Evolutionary conservation across 176 grass and related monocot species (phyloP).

Genomic region (Poa pratensis): DNA sequence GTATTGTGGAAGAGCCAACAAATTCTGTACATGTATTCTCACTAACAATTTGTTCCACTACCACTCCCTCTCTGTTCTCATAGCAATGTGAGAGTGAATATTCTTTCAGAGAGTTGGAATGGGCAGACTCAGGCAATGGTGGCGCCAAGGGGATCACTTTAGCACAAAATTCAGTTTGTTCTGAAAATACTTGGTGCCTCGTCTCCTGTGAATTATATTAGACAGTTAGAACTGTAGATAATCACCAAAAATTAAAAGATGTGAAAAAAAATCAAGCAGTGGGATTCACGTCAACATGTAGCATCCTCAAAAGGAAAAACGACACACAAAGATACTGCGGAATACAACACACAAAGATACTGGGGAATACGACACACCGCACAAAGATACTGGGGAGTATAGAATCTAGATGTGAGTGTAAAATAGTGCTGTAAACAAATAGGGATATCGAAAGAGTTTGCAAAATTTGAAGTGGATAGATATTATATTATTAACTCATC

Average conservation of each 20-base stretch:
- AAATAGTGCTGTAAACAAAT: slow-evolving; percentile 12
- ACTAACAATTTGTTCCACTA: slow-evolving; percentile 32
- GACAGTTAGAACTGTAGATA: slow-evolving; percentile 33
- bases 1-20: slow-evolving; percentile 45
- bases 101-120: slow-evolving; percentile 8
- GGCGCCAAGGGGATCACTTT: slow-evolving; percentile 50
- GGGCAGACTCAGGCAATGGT: slow-evolving; percentile 49
- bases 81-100: slow-evolving; percentile 41
- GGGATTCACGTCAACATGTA: slow-evolving; percentile 33
- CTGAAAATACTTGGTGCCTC: slow-evolving; percentile 27
- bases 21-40: slow-evolving; percentile 46
- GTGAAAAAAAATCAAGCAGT: neutral
- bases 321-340: neutral
- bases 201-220: slow-evolving; percentile 48
- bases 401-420: neutral
- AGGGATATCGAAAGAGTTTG: neutral
- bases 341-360: neutral
- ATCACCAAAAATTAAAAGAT: slow-evolving; percentile 11
- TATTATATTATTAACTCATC: slow-evolving; percentile 9
- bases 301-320: neutral
- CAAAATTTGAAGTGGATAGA: slow-evolving; percentile 7
- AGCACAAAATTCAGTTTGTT: slow-evolving; percentile 32
- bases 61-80: slow-evolving; percentile 34
- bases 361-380: neutral
- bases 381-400: neutral